These are phyloP conservation scores for Pleurotus salmoneostramineus DNA, from an alignment of 768 basidiomycete species.

Conservation along the genomic window DNA sequence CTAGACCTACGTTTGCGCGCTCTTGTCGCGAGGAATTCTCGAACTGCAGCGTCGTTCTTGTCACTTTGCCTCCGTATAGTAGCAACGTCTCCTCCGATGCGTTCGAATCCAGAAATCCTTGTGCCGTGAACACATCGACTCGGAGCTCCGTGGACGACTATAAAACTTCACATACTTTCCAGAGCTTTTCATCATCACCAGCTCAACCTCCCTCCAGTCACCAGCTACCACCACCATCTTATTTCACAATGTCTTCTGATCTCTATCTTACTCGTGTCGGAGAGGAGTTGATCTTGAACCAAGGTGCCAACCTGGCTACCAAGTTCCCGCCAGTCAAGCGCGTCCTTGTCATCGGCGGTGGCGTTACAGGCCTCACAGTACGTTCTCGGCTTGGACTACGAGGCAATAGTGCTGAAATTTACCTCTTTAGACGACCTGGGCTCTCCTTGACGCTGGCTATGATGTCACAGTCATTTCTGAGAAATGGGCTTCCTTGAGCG, in stretches of 20 bases:
- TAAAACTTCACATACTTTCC: background rate
- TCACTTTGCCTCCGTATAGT: background rate
- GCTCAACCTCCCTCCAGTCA: background rate
- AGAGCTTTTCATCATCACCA: background rate
- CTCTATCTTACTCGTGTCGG: conserved; percentile 4
- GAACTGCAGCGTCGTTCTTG: background rate
- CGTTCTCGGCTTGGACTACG: background rate
- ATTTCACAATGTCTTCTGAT: background rate
- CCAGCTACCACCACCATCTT: background rate
- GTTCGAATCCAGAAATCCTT: background rate
- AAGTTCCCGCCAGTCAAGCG: conserved; percentile 3
- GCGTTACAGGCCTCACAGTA: conserved; percentile 12
- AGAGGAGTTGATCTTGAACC: conserved; percentile 3
- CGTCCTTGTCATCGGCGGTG: conserved; percentile 11
- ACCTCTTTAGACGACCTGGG: conserved; percentile 21
- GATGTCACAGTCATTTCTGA: conserved; percentile 27
- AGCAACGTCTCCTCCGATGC: background rate
- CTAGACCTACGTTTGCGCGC: conserved; percentile 1
- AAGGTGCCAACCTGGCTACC: conserved; percentile 3
- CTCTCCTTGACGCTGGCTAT: conserved; percentile 30
- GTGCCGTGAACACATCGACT: background rate
- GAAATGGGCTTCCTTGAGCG: conserved; percentile 17
- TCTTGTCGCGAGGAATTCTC: background rate
- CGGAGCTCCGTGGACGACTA: background rate
- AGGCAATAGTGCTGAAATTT: background rate